Evolutionary conservation across 805 yeast genomes (phyloP), one percentile per base, ranked within the genome.

Genomic region (Saccharomycopsis babjevae): DNA sequence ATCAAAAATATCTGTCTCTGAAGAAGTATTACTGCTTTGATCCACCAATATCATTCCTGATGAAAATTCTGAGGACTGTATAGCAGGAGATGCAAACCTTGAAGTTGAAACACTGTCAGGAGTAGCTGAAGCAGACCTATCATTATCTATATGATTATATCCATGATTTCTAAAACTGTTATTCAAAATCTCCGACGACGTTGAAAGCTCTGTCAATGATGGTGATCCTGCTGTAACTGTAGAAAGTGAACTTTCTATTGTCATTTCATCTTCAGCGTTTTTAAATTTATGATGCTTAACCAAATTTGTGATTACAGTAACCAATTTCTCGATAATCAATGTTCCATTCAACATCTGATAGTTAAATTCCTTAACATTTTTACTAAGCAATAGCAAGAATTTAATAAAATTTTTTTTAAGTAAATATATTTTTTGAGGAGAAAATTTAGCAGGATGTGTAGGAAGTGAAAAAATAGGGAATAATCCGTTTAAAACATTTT

Each of bases 341-440:
- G 52, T 46, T 3, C 52, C 52, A 25, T 46, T 43, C 20, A 62
- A 18, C 54, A 62, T 59, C 30, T 50, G 59, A 25, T 39, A 32
- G 34, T 62, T 62, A 20, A 57, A 62, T 22, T 62, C 65, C 28
- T 52, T 57, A 10, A 61, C 63, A 34, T 54, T 56, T 54, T 62
- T 62, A 25, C 59, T 62, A 25, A 62, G 46, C 5, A 62, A n/a
- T 30, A 62, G 28, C 50, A 62, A 60, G 20, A 62, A 62, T 20
- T 60, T 62, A 10, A 62, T 58, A 28, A 62, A 62, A 38, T 57
- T 62, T 52, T 57, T 62, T 22, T 58, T 55, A 3, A 62, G 43
- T 1, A 46, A 18, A n/a, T 46, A 20, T 25, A 36, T 32, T 25
- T 55, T 57, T 20, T 61, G 59, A 13, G 40, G 40, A 6, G 57